Evolutionary conservation across 176 grass and related monocot species (phyloP).

Genomic region (Eragrostis curvula): DNA sequence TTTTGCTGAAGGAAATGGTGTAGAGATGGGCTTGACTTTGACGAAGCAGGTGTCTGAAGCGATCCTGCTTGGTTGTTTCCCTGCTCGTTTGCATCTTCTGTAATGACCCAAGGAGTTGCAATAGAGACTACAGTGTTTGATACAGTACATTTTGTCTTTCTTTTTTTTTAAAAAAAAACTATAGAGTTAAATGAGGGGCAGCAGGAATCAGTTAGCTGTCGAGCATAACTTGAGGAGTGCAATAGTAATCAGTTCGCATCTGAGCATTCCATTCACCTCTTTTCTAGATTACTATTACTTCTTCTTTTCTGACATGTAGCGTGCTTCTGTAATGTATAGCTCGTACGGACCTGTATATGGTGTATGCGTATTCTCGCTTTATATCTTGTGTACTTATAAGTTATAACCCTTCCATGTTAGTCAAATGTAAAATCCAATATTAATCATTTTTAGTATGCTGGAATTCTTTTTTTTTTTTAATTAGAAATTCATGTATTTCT

Average conservation of each 20-base stretch:
- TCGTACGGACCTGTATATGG: too few relatives aligned
- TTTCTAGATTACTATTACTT: background rate
- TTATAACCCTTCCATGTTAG: too few relatives aligned
- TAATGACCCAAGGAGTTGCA: constrained; percentile 21
- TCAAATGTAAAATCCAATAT: too few relatives aligned
- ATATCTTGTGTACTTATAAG: too few relatives aligned
- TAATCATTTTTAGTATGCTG: too few relatives aligned
- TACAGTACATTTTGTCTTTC: background rate
- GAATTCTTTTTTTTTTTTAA: too few relatives aligned
- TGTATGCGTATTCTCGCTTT: too few relatives aligned
- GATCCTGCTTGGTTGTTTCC: constrained; percentile 11
- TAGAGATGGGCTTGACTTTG: constrained; percentile 28
- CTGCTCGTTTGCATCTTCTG: constrained; percentile 15
- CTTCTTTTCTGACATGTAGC: background rate
- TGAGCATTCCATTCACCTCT: background rate
- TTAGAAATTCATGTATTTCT: too few relatives aligned
- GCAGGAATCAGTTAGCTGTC: background rate
- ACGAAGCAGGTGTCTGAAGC: constrained; percentile 13
- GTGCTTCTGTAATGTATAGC: background rate
- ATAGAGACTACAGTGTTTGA: background rate
- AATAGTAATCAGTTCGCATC: background rate
- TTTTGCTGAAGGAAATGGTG: constrained; percentile 23
- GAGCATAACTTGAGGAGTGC: background rate
- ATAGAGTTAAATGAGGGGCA: too few relatives aligned
- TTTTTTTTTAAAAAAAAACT: too few relatives aligned